Evolutionary conservation across 257 asterid species (phyloP), one percentile per base, ranked within the genome.

Genomic region (Nemophila menziesii): DNA sequence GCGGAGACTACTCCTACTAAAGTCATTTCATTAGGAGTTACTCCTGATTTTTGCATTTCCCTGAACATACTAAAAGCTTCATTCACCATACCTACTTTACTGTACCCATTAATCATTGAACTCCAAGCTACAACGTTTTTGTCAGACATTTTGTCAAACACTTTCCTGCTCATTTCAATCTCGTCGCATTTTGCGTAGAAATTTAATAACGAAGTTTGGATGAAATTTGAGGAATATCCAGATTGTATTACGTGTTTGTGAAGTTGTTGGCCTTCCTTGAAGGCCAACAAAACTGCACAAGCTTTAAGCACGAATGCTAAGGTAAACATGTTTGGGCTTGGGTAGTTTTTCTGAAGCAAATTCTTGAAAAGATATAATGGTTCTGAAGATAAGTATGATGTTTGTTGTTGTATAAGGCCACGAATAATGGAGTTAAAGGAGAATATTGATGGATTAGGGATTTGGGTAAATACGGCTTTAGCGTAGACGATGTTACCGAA

Each of bases 61-160:
- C 85, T 66, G 48, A 80, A 80, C 68, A 78, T 26, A 50, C 58
- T 67, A 55, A 77, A 49, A 9, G 78, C 78, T 72, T 77, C 85
- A 53, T 80, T 74, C 33, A 70, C 79, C 79, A 46, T 59, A 55
- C 93, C 93, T 1, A 67, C 50, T 44, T 66, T 64, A 15, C 79
- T 64, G 22, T 71, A 77, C 43, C 93, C 89, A 12, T 75, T 75
- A 16, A 80, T 77, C 64, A 58, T 58, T 14, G 79, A 77, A 16
- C 93, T 80, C 85, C 89, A 80, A 15, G 84, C 70, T 16, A 74
- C 89, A 48, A 74, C 84, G 48, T 74, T 80, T 39, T 43, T 41
- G 0, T 77, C 79, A 44, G 75, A 11, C 71, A 80, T 77, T 74
- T 77, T 89, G 33, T 80, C 93, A 10, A 80, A 77, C 82, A 80